Base-by-base conservation (phyloP, 148 eudicot species). In the Nepenthes mirabilis region DNA sequence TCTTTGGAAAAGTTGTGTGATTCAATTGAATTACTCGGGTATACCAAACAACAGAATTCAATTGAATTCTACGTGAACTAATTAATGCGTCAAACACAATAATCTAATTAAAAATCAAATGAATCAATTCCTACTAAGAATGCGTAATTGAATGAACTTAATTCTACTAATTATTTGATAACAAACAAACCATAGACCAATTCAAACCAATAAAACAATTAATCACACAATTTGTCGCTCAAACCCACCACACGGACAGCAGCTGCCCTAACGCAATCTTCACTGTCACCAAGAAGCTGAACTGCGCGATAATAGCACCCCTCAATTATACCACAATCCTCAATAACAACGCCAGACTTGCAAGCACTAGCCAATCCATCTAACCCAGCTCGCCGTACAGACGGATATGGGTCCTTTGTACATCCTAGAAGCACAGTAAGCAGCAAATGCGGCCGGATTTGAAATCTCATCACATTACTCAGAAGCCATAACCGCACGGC, bases 401-500 rank as follows among this genome's bases (percentile, higher is more conserved):
- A 63, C 1, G 97, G 95, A 68, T 73, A 84, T 3, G 95, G 95
- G 54, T 91, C 95, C 75, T 76, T 83, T 6, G 85, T 82, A 68
- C 84, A 87, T 73, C 97, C 97, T 49, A 91, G 50, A 1, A 84
- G 35, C 9, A 91, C 74, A 11, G 90, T 74, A 11, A 91, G 33
- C 74, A 90, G 64, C 67, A 87, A 67, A 55, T 75, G 69, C 9
- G 89, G 83, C 57, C 76, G 68, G 67, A 87, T 66, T 0, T 36
- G 3, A 33, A 87, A 68, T 70, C 60, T 72, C 47, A 55, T 34
- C 33, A 64, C 83, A 52, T 85, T 79, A 34, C 50, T 33, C 64
- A 87, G 58, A 55, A 81, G 2, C 80, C 87, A 75, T 54, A 65
- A 74, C 69, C 97, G 60, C 11, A 58, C 68, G 9, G 81, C 33